phyloP scores from a whole-genome alignment of 2,329 filamentous ascomycete species.

The Aspergillus tamarii region DNA sequence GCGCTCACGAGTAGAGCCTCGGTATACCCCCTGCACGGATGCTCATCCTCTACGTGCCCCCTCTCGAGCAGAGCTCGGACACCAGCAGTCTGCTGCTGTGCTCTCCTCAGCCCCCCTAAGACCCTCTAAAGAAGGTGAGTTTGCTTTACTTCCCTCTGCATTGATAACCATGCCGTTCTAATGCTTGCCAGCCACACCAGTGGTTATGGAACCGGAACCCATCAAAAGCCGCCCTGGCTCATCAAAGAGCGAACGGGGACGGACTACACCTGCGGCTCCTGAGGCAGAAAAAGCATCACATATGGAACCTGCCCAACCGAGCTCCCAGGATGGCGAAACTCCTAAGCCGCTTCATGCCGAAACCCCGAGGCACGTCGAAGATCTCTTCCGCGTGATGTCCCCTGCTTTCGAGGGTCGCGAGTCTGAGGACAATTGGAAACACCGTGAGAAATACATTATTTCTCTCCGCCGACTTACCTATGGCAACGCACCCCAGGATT shows the following conservation, averaged over 20 bases:
- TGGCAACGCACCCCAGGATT: slow-evolving; percentile 82
- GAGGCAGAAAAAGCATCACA: slow-evolving; percentile 37
- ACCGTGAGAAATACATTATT: slow-evolving; percentile 77
- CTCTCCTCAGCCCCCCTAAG: neutral
- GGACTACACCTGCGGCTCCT: slow-evolving; percentile 3
- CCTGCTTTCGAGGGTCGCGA: slow-evolving; percentile 84
- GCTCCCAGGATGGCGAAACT: slow-evolving; percentile 62
- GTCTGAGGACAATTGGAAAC: slow-evolving; percentile 87
- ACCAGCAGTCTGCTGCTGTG: neutral
- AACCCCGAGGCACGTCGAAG: slow-evolving; percentile 84
- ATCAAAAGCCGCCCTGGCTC: slow-evolving; percentile 22
- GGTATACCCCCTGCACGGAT: neutral
- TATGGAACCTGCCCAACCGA: slow-evolving; percentile 23
- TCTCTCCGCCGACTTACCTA: slow-evolving; percentile 78
- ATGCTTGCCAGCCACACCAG: slow-evolving; percentile 19
- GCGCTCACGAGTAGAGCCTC: slow-evolving; percentile 32
- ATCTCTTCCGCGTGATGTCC: slow-evolving; percentile 80
- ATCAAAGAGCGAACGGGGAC: slow-evolving; percentile 26
- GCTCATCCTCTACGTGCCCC: slow-evolving; percentile 22
- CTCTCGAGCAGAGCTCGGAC: neutral
- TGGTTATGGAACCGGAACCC: slow-evolving; percentile 27
- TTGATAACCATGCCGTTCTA: neutral
- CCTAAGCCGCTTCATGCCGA: slow-evolving; percentile 84
- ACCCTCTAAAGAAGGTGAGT: neutral
- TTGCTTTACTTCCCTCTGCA: neutral